These are phyloP conservation scores for Mycena haematopus DNA, from an alignment of 768 basidiomycete species.

Conservation along the genomic window DNA sequence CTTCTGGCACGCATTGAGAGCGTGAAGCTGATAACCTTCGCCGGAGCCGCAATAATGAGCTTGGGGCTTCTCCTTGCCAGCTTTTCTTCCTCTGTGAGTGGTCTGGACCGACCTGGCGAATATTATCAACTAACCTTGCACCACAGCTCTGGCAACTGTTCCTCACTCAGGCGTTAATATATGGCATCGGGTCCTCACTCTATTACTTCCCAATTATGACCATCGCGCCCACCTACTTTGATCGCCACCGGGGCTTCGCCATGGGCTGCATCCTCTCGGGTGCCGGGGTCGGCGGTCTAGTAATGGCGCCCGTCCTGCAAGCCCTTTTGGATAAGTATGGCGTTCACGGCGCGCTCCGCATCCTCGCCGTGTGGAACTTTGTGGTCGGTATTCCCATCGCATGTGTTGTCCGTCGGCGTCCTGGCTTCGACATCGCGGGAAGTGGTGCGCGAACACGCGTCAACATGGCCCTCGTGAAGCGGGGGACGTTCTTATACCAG, in stretches of 20 bases:
- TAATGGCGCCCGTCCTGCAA: constrained; percentile 48
- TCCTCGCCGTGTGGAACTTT: constrained; percentile 51
- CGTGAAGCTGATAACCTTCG: constrained; percentile 42
- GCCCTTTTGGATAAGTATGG: constrained; percentile 43
- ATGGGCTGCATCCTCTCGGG: constrained; percentile 51
- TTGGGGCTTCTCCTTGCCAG: constrained; percentile 49
- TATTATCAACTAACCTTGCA: not conserved
- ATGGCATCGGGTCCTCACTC: constrained; percentile 50
- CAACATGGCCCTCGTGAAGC: constrained; percentile 44
- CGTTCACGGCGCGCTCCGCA: constrained; percentile 42
- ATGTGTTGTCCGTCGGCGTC: constrained; percentile 39
- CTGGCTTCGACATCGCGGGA: constrained; percentile 26
- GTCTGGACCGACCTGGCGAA: too few relatives aligned
- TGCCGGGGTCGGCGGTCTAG: constrained; percentile 50
- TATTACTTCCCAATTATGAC: constrained; percentile 53
- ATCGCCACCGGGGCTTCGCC: constrained; percentile 51
- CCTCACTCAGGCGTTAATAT: constrained; percentile 48
- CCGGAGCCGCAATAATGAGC: constrained; percentile 48
- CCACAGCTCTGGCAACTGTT: constrained; percentile 51
- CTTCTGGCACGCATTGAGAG: constrained; percentile 42
- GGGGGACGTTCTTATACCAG: constrained; percentile 50
- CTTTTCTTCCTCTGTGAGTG: constrained; percentile 41
- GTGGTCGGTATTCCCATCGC: constrained; percentile 44
- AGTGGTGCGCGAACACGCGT: constrained; percentile 36
- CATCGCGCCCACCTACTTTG: constrained; percentile 49